Evolutionary conservation across 257 asterid species (phyloP).

Genomic region (Apocynum venetum): DNA sequence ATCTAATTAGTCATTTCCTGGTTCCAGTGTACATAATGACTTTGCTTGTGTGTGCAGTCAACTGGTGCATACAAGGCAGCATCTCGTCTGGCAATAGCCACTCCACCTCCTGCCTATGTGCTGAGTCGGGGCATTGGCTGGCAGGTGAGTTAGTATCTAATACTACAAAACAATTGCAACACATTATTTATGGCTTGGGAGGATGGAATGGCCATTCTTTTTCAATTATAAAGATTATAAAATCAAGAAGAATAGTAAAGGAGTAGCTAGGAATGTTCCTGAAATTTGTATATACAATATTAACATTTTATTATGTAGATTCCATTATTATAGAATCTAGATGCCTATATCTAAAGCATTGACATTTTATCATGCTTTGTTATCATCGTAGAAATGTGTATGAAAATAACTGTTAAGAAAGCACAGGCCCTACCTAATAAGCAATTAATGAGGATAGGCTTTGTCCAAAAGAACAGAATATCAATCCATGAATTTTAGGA

Average conservation of each 20-base stretch:
- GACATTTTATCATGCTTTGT: neutral
- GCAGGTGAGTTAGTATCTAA: constrained; percentile 54
- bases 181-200: neutral
- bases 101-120: constrained; percentile 99
- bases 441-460: neutral
- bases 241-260: neutral
- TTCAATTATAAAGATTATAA: neutral
- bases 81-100: constrained; percentile 97
- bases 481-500: neutral
- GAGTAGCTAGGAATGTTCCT: neutral
- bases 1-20: neutral
- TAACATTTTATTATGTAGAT: neutral
- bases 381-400: neutral
- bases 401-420: neutral
- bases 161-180: neutral
- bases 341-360: neutral
- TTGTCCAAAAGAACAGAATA: neutral
- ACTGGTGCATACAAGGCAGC: constrained; percentile 96
- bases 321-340: neutral
- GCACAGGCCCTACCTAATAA: neutral
- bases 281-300: neutral
- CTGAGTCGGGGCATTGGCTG: constrained; percentile 99
- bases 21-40: neutral
- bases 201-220: neutral
- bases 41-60: constrained; percentile 54